Percentiles rank a stretch among this genome's conserved stretches.
Conservation (phyloP, 2,329 filamentous ascomycete genomes). For the Fusarium buharicum region DNA sequence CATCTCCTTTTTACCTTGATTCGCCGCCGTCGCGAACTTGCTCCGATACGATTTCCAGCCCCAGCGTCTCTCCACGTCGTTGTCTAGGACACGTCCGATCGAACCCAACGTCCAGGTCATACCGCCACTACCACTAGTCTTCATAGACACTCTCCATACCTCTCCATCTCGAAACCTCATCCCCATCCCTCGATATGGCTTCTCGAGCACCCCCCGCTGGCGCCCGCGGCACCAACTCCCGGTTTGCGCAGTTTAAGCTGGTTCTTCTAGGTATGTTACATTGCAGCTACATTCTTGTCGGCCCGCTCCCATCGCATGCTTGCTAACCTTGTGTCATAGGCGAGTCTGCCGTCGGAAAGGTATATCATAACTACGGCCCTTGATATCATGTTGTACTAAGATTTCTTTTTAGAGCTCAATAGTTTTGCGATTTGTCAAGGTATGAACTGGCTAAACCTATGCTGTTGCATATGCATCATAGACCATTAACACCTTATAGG, state of each 20-base stretch:
- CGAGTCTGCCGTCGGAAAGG: conserved; percentile 99
- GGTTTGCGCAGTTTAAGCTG: conserved; percentile 99
- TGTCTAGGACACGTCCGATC: conserved; percentile 44
- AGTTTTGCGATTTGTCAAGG: conserved; percentile 98
- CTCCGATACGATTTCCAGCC: conserved; percentile 30
- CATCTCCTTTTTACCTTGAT: conserved; percentile 16
- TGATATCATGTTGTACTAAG: conserved; percentile 34
- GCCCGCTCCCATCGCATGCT: conserved; percentile 18
- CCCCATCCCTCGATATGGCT: conserved; percentile 72
- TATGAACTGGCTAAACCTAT: conserved; percentile 52
- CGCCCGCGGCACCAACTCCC: conserved; percentile 74
- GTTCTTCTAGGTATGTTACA: conserved; percentile 84
- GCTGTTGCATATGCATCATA: background rate
- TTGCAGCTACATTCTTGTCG: conserved; percentile 19
- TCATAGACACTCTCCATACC: conserved; percentile 25
- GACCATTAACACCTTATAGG: conserved; percentile 62
- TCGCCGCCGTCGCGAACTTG: conserved; percentile 18
- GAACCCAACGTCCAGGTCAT: conserved; percentile 38
- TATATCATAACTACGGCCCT: conserved; percentile 53
- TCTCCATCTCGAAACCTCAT: conserved; percentile 42
- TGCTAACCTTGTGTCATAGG: conserved; percentile 67
- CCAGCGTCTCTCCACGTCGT: conserved; percentile 37
- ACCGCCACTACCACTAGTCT: conserved; percentile 39
- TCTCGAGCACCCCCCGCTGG: conserved; percentile 76
- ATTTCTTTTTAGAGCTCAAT: conserved; percentile 79